Evolutionary conservation across 2,329 filamentous ascomycete species (phyloP).

Genomic region (Boeremia exigua): DNA sequence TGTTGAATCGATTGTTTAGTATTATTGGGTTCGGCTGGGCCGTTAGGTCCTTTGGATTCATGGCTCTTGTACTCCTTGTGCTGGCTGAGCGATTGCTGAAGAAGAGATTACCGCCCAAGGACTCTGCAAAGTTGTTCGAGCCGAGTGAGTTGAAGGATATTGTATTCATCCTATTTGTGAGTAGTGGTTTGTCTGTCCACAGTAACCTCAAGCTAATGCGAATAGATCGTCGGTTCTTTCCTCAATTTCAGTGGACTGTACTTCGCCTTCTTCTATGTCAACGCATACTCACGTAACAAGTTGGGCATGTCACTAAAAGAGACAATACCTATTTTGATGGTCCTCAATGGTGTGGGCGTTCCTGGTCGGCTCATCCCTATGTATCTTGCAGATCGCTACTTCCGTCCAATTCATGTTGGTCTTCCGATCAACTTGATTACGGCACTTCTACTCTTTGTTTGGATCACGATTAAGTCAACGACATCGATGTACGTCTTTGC

Average conservation of each 20-base stretch:
- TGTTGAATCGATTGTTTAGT: constrained; percentile 58
- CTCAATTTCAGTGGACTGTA: constrained; percentile 42
- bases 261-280: constrained; percentile 51
- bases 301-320: constrained; percentile 47
- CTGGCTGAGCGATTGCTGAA: constrained; percentile 26
- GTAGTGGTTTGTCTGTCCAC: constrained; percentile 16
- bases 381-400: constrained; percentile 50
- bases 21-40: constrained; percentile 43
- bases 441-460: constrained; percentile 53
- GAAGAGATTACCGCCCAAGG: constrained; percentile 25
- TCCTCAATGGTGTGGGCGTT: constrained; percentile 54
- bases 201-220: constrained; percentile 40
- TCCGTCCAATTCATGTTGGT: constrained; percentile 53
- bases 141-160: constrained; percentile 23
- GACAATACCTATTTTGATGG: constrained; percentile 54
- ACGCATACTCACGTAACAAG: constrained; percentile 58
- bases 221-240: constrained; percentile 36
- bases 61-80: constrained; percentile 62
- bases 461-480: constrained; percentile 49
- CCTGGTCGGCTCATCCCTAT: constrained; percentile 58
- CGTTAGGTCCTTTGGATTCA: constrained; percentile 52
- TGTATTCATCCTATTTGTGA: constrained; percentile 27
- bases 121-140: constrained; percentile 23
- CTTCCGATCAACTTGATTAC: constrained; percentile 46
- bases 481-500: constrained; percentile 53